Percentiles rank a stretch among this genome's conserved stretches.
Conservation (phyloP, 2,329 filamentous ascomycete genomes). For the Aschersonia sp. region DNA sequence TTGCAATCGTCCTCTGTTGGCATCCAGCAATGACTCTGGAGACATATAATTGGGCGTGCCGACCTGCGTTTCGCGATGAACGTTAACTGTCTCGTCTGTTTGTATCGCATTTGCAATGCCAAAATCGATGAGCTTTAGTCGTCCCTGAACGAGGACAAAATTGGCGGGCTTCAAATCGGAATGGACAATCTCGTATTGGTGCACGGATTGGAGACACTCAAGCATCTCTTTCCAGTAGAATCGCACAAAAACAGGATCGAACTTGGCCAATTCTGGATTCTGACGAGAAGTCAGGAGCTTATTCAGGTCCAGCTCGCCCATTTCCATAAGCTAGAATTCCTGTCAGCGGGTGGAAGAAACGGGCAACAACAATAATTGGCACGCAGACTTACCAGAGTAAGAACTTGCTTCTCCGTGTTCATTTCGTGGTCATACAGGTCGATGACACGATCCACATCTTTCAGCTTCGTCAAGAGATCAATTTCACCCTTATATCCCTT, state of each 20-base stretch:
- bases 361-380: too few species aligned
- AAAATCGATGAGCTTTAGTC: constrained; percentile 93
- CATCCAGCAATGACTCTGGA: constrained; percentile 83
- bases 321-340: constrained; percentile 71
- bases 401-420: constrained; percentile 78
- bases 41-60: constrained; percentile 99
- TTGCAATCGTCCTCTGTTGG: constrained; percentile 41
- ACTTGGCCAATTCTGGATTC: constrained; percentile 56
- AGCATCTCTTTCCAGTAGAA: constrained; percentile 99
- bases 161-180: constrained; percentile 96
- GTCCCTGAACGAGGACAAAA: constrained; percentile 82
- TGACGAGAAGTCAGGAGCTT: constrained; percentile 64
- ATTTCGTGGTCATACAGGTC: constrained; percentile 85
- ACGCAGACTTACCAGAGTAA: constrained; percentile 56
- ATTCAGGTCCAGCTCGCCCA: constrained; percentile 87
- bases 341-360: neutral
- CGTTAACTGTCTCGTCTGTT: constrained; percentile 89
- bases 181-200: constrained; percentile 84
- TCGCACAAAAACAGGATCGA: constrained; percentile 86
- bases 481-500: constrained; percentile 92
- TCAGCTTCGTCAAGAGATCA: constrained; percentile 69
- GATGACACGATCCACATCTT: constrained; percentile 79
- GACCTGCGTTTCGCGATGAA: constrained; percentile 88
- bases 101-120: constrained; percentile 97
- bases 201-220: constrained; percentile 81